Evolutionary conservation across 139 green algal genomes (phyloP).

Genomic region (Diplosphaera chodatii): DNA sequence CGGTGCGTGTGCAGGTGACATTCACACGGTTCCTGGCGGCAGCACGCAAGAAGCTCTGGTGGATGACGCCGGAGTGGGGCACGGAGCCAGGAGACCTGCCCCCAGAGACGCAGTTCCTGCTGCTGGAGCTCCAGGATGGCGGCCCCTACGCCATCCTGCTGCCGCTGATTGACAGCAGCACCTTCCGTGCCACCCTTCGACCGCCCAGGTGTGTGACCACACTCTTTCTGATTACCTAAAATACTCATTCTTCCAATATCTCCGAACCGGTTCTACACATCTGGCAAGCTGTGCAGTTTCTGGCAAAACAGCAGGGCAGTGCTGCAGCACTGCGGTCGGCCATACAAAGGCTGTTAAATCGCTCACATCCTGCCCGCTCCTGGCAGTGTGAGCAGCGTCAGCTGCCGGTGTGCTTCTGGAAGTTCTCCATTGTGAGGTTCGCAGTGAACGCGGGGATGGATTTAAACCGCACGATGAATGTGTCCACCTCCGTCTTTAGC

Average conservation of each 20-base stretch:
- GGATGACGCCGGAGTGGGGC: conserved; percentile 90
- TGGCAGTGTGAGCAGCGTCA: conserved; percentile 34
- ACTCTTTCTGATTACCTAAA: no score
- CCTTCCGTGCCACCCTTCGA: conserved; percentile 67
- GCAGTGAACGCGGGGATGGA: conserved; percentile 79
- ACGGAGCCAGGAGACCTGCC: conserved; percentile 54
- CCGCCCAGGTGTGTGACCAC: conserved; percentile 41
- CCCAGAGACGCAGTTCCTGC: conserved; percentile 89
- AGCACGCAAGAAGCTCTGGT: conserved; percentile 68
- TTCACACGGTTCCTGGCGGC: conserved; percentile 21
- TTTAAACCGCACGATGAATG: conserved; percentile 57
- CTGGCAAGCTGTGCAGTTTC: no score
- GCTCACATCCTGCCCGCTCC: no score
- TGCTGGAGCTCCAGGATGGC: conserved; percentile 62
- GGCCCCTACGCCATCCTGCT: conserved; percentile 68
- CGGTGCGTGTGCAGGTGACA: conserved; percentile 9
- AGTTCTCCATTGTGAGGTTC: conserved; percentile 80
- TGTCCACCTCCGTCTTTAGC: conserved; percentile 57
- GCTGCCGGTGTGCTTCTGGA: conserved; percentile 66
- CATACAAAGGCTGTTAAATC: no score
- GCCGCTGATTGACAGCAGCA: conserved; percentile 69
- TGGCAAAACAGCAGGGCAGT: no score
- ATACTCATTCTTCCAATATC: no score
- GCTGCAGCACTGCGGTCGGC: no score
- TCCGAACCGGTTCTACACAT: no score